Evolutionary conservation across 1,139 yeast species (phyloP), one percentile per base, ranked within the genome.

Genomic region (Debaryomyces udenii): DNA sequence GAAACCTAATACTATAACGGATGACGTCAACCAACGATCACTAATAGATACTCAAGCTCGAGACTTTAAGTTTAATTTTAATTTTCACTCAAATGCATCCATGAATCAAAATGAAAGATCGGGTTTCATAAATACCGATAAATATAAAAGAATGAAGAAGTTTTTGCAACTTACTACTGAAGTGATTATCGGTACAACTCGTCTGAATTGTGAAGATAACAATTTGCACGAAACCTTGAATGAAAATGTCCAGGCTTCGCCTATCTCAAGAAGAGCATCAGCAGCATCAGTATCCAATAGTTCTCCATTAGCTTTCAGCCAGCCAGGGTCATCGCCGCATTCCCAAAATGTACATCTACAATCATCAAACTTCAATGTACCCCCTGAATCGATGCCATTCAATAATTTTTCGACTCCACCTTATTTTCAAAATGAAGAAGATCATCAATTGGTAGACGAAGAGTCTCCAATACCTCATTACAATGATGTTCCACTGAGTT

Each of bases 161-260:
- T 89, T 88, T 26, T 70, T 89, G 6, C 89, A 89, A 30, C 64
- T 88, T 50, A 87, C 91, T 40, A 78, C 88, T 1, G 96, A 87
- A 61, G 77, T 88, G 2, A 73, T 87, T 13, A 76, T 89, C 27
- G 97, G 97, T 4, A 89, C 96, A 0, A 82, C 76, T 52, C 66
- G 90, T 48, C 74, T 67, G 69, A 22, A 31, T 20, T 24, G 30
- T 18, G 31, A 36, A 3, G 14, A 15, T 18, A 26, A 26, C n/a
- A n/a, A 13, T n/a, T 31, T 35, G 4, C n/a, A 27, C 29, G 20
- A 15, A 35, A n/a, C 27, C 20, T 20, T 17, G 23, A 38, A 48
- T 48, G 37, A 40, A 29, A 33, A 27, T 34, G 45, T 41, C 28
- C 39, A 36, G 24, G 37, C 16, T 36, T 46, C 53, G 16, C 48